Conservation (phyloP, 139 green algal species). For the Chlorella sp. region DNA sequence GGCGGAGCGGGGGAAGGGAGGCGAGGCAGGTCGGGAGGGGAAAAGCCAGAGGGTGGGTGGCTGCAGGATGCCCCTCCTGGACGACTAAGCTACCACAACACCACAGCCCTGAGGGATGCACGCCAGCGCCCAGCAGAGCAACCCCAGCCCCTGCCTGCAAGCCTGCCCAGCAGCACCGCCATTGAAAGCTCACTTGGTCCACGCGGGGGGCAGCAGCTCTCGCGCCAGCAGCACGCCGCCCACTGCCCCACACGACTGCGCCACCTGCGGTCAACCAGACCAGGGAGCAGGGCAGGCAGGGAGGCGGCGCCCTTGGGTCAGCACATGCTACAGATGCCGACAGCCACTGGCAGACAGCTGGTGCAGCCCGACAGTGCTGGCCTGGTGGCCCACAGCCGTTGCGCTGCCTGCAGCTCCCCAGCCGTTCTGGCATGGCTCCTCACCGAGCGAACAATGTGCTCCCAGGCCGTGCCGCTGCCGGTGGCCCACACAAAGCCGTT, state of each 20-base stretch:
- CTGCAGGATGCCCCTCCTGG: not conserved
- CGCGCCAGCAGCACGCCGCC: not conserved
- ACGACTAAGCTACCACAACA: no score
- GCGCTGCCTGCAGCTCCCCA: no score
- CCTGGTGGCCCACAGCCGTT: not conserved
- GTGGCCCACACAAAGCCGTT: not conserved
- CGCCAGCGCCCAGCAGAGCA: not conserved
- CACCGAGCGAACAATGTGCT: slow-evolving; percentile 19
- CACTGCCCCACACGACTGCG: not conserved
- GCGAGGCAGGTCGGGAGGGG: no score
- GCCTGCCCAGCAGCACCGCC: not conserved
- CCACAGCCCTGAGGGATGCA: no score
- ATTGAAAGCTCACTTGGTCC: slow-evolving; percentile 1
- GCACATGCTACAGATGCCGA: not conserved
- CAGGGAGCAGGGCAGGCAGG: not conserved
- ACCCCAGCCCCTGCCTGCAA: not conserved
- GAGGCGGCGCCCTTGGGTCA: no score
- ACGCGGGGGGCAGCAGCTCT: not conserved
- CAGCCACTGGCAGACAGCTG: not conserved
- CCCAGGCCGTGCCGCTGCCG: slow-evolving; percentile 1
- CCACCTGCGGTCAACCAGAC: not conserved
- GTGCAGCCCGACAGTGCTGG: not conserved
- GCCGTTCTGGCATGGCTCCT: no score
- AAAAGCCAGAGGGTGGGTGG: not conserved
- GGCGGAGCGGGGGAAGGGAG: not conserved